These are phyloP conservation scores for Lojkania enalia DNA, from an alignment of 2,329 filamentous ascomycete species.

Conservation along the genomic window DNA sequence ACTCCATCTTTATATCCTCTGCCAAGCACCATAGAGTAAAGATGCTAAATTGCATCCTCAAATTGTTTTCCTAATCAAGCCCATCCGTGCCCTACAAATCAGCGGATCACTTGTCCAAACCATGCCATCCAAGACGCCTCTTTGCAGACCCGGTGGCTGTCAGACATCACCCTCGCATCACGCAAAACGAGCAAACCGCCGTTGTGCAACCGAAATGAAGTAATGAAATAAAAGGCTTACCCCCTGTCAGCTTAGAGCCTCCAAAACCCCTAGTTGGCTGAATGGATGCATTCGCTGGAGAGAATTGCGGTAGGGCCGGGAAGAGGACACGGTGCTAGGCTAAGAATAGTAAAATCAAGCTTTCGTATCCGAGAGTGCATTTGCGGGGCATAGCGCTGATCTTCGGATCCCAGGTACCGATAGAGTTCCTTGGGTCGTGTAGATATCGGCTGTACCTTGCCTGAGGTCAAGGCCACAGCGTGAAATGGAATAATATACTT, in stretches of 20 bases:
- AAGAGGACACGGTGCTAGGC: not conserved
- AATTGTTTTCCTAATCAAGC: not conserved
- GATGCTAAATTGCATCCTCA: not conserved
- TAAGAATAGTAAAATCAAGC: constrained; percentile 15
- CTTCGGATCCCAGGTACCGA: constrained; percentile 8
- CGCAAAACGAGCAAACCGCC: not conserved
- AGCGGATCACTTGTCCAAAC: too few species aligned
- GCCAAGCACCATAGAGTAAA: constrained; percentile 4
- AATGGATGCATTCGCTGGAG: not conserved
- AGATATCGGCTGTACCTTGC: not conserved
- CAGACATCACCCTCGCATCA: not conserved
- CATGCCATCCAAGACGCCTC: too few species aligned
- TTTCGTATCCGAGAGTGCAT: constrained; percentile 8
- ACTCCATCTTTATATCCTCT: constrained; percentile 7
- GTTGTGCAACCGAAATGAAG: too few species aligned
- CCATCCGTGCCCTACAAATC: too few species aligned
- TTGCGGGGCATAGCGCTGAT: constrained; percentile 4
- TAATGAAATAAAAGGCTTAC: too few species aligned
- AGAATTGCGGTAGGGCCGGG: not conserved
- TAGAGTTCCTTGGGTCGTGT: constrained; percentile 4
- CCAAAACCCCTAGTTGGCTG: not conserved
- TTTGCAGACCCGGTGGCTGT: too few species aligned
- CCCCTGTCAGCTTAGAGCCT: not conserved
- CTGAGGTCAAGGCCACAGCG: not conserved
- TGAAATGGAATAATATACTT: not conserved